Conservation (phyloP, 2,329 filamentous ascomycete genomes). For the Monilinia fructigena region DNA sequence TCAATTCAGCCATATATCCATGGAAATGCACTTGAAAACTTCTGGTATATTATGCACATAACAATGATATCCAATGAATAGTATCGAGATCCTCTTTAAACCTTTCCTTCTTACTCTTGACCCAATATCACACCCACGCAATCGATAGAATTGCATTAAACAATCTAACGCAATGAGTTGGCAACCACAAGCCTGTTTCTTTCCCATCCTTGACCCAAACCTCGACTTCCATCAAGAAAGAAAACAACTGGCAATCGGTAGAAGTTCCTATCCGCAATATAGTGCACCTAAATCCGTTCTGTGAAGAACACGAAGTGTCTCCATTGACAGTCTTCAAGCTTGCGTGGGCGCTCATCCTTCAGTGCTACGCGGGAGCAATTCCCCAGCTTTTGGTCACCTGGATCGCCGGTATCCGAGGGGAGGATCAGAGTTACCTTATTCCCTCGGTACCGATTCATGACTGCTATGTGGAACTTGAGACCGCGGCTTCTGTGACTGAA, state of each 20-base stretch:
- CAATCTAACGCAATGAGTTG: not conserved
- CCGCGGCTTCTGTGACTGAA: not conserved
- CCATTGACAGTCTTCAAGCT: conserved; percentile 12
- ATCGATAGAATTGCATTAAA: not conserved
- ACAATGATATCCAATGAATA: not conserved
- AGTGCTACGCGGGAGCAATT: conserved; percentile 43
- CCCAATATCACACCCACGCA: too few species aligned
- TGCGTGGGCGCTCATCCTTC: conserved; percentile 43
- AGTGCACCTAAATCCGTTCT: not conserved
- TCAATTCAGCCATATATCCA: not conserved
- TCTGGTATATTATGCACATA: not conserved
- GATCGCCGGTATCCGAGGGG: conserved; percentile 32
- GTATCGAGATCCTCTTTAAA: not conserved
- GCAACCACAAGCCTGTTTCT: conserved; percentile 13
- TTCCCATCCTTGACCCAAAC: conserved; percentile 8
- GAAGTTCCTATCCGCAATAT: not conserved
- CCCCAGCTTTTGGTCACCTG: conserved; percentile 45
- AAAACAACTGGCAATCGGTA: conserved; percentile 14
- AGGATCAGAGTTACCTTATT: not conserved
- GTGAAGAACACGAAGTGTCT: conserved; percentile 1
- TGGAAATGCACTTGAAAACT: not conserved
- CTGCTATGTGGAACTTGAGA: conserved; percentile 10
- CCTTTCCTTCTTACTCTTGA: not conserved
- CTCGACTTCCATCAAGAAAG: not conserved
- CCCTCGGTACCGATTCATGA: not conserved